phyloP scores from a whole-genome alignment of 495 filamentous ascomycete genomes.

The Penicillium bovifimosum region DNA sequence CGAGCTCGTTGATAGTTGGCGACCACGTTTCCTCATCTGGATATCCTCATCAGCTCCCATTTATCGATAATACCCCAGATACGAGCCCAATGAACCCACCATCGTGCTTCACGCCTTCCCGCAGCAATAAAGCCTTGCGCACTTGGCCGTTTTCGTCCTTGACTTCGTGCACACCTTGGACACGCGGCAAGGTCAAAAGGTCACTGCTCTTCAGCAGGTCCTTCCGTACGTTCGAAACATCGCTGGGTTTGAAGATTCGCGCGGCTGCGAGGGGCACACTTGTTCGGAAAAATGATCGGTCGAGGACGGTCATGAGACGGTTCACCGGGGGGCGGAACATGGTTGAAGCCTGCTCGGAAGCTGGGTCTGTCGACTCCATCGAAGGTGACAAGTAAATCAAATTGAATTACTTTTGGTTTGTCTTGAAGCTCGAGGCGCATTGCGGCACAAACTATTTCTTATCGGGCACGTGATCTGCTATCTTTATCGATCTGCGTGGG shows the following conservation, averaged over 20 bases:
- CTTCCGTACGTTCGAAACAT: slow-evolving; percentile 63
- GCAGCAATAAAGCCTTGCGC: slow-evolving; percentile 69
- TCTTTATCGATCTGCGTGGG: slow-evolving; percentile 24
- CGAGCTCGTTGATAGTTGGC: slow-evolving; percentile 58
- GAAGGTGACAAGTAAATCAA: slow-evolving; percentile 8
- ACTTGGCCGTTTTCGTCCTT: slow-evolving; percentile 45
- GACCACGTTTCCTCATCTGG: slow-evolving; percentile 73
- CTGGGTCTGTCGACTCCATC: slow-evolving; percentile 26
- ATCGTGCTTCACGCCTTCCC: slow-evolving; percentile 59
- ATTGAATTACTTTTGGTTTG: slow-evolving; percentile 1
- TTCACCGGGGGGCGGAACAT: slow-evolving; percentile 82
- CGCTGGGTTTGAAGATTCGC: slow-evolving; percentile 60
- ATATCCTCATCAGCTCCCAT: slow-evolving; percentile 11
- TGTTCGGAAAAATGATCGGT: slow-evolving; percentile 77
- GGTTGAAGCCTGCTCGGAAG: slow-evolving; percentile 19
- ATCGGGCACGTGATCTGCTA: slow-evolving; percentile 16
- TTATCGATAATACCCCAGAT: slow-evolving; percentile 32
- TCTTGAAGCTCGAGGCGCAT: slow-evolving; percentile 11
- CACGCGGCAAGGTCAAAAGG: slow-evolving; percentile 53
- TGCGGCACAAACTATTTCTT: slow-evolving; percentile 12
- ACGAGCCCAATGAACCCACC: slow-evolving; percentile 47
- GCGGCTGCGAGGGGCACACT: slow-evolving; percentile 73
- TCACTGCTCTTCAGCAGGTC: slow-evolving; percentile 54
- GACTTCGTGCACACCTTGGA: slow-evolving; percentile 51
- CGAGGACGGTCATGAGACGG: slow-evolving; percentile 70